Base-by-base conservation (phyloP, 495 filamentous ascomycete species). In the Penicillium odoratum region DNA sequence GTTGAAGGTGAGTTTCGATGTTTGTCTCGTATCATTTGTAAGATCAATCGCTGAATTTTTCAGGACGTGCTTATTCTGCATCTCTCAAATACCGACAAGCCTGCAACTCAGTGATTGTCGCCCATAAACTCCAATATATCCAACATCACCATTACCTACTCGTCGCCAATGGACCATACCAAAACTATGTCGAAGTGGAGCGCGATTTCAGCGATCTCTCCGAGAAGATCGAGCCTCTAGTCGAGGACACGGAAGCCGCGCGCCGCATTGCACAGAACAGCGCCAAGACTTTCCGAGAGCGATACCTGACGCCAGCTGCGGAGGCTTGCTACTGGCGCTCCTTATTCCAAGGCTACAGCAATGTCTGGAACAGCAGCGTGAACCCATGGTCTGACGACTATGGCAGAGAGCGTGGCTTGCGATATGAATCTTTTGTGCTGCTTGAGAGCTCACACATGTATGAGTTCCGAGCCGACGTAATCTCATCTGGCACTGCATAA, bases 161-260 rank as follows among this genome's bases (percentile, higher is more conserved):
- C 6, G 57, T 75, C 0, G 53, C 73, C 26, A 63, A 64, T 7
- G 85, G 85, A 0, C 76, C 81, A 6, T 62, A 82, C 3, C 83
- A 87, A 62, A 90, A 87, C 64, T 87, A 81, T 49, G 75, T 88
- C 46, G 74, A 83, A 55, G 83, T 87, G 5, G 71, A 78, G 33
- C 71, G 76, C 25, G 83, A 88, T 60, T 87, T 80, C 61, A 78
- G 77, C 33, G 76, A 86, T 60, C 72, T 88, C 5, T 68, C 78
- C n/a, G 71, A 74, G 7, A 80, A 77, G 57, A 77, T 88, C 31
- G 55, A 81, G 33, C 69, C 75, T 5, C 71, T 83, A 9, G 63
- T 83, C 21, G 52, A 49, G 8, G 62, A 85, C 49, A 71, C 76
- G 0, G 60, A 72, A 0, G 69, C 71, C 36, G 83, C 83, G 1